These are phyloP conservation scores for Diospyros kaki DNA, from an alignment of 148 eudicot genomes.

Conservation along the genomic window DNA sequence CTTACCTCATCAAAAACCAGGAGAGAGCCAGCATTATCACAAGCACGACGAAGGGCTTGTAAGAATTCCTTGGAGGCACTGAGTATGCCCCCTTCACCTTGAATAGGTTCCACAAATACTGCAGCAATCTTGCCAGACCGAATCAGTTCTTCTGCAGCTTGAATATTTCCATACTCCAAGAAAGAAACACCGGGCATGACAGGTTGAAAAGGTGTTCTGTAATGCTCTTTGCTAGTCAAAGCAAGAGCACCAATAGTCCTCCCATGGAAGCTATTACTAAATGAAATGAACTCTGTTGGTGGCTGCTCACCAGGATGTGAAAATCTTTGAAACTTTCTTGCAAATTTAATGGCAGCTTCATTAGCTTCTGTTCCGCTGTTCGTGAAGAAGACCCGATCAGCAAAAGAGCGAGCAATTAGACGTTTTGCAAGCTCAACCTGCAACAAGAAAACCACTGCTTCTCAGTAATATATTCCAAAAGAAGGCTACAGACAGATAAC, in stretches of 20 bases:
- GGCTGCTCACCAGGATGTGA: conserved; percentile 48
- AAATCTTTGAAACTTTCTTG: conserved; percentile 73
- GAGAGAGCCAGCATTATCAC: conserved; percentile 73
- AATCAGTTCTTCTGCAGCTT: conserved; percentile 60
- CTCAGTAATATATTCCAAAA: neutral
- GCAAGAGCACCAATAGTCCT: conserved; percentile 92
- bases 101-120: conserved; percentile 93
- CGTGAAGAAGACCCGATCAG: conserved; percentile 83
- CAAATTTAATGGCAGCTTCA: conserved; percentile 95
- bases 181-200: conserved; percentile 92
- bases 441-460: conserved; percentile 15
- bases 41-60: conserved; percentile 63
- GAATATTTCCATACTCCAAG: conserved; percentile 64
- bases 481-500: neutral
- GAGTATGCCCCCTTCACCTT: conserved; percentile 95
- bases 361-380: conserved; percentile 96
- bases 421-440: conserved; percentile 93
- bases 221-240: conserved; percentile 88
- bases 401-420: conserved; percentile 67
- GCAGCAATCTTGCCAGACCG: conserved; percentile 72
- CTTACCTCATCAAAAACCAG: conserved; percentile 89
- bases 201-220: conserved; percentile 81
- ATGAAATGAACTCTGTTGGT: conserved; percentile 63
- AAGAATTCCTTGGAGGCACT: conserved; percentile 81
- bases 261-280: conserved; percentile 84